phyloP scores from a whole-genome alignment of 768 basidiomycete genomes.

The Suillus subaureus region DNA sequence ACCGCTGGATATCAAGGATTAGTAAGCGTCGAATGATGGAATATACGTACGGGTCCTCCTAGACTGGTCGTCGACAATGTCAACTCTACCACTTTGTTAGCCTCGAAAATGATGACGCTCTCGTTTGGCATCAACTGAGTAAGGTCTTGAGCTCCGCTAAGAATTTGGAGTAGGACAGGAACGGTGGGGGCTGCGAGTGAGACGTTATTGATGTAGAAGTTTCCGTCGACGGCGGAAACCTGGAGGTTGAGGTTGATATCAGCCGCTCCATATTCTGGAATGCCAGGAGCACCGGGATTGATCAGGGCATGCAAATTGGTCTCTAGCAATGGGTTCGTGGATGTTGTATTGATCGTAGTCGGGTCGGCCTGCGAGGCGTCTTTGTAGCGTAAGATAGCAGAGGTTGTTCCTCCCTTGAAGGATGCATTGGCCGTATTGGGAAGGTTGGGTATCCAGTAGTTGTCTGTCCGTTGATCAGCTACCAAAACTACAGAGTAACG shows the following conservation, averaged over 20 bases:
- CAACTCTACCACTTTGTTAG: conserved; percentile 31
- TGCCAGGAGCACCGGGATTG: conserved; percentile 40
- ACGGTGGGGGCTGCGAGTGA: conserved; percentile 32
- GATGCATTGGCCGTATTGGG: conserved; percentile 24
- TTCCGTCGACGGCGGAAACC: conserved; percentile 9
- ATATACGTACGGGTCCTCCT: conserved; percentile 4
- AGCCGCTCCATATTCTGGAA: conserved; percentile 38
- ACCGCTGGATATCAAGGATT: conserved; percentile 17
- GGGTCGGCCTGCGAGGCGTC: conserved; percentile 45
- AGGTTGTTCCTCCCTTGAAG: conserved; percentile 48
- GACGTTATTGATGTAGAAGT: conserved; percentile 17
- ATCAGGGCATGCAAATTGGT: conserved; percentile 26
- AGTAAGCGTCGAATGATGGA: neutral
- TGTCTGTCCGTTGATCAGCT: conserved; percentile 35
- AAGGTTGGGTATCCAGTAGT: conserved; percentile 52
- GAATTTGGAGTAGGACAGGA: conserved; percentile 47
- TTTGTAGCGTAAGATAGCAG: conserved; percentile 53
- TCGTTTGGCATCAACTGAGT: conserved; percentile 26
- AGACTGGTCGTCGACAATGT: conserved; percentile 13
- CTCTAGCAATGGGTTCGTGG: conserved; percentile 34
- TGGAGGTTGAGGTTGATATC: conserved; percentile 39
- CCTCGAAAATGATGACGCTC: conserved; percentile 23
- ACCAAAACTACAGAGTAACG: conserved; percentile 33
- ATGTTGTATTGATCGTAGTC: conserved; percentile 32
- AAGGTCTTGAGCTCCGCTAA: conserved; percentile 40